Evolutionary conservation across 192 early-diverging fungal species (phyloP), one percentile per base, ranked within the genome.

Genomic region (Linnemannia elongata): DNA sequence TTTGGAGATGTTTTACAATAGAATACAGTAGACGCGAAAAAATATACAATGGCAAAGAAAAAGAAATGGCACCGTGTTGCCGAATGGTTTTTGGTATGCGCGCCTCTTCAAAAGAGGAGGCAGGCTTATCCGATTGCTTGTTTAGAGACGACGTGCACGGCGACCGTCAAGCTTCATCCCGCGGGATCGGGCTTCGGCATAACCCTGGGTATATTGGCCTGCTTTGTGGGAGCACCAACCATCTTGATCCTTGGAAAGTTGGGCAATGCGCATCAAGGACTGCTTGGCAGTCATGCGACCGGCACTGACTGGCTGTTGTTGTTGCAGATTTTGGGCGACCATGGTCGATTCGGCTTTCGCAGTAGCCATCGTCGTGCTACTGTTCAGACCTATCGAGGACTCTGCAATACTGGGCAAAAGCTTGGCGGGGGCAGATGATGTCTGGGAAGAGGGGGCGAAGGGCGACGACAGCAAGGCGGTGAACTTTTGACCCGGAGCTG

Each of bases 211-310:
- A 73, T 81, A 81, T 45, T 86, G 84, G 27, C 84, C 84, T 30
- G 79, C 84, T 33, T 86, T 80, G 30, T 73, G 69, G 6, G 84
- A 76, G 24, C 84, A 86, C 84, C 84, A 86, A 5, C 79, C 79
- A 35, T 80, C 78, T 18, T 86, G 73, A 36, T 76, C 63, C 20
- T 70, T 69, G 15, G 78, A 47, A 63, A 71, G 68, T 10, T 81
- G 84, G 18, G 84, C 75, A 54, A 86, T 86, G 17, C 84, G 84
- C 79, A 76, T 77, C 12, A 86, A 44, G 6, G 84, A 86, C 75
- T 81, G 75, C n/a, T 73, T 70, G n/a, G 84, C 84, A 30, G 82
- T 70, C 77, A 83, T 42, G 33, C 73, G 60, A 49, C 47, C 42
- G 30, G 78, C 18, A 57, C 45, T 33, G 33, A 27, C n/a, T 39